Evolutionary conservation across 352 stramenopile genomes (phyloP).

Genomic region (Phytophthora pistaciae): DNA sequence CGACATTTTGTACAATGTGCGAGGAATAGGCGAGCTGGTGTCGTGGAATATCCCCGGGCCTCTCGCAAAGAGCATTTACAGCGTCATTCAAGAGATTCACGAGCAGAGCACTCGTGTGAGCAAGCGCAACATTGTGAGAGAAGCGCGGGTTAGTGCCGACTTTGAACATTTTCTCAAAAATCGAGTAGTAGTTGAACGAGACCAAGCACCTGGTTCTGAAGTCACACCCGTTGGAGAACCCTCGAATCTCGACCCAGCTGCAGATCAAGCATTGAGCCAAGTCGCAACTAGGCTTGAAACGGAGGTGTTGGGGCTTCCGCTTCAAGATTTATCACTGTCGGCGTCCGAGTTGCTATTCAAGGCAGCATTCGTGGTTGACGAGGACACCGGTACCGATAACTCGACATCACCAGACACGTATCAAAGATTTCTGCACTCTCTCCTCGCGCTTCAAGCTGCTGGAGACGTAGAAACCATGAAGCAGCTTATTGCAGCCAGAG

Average conservation of each 20-base stretch:
- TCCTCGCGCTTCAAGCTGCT: conserved; percentile 33
- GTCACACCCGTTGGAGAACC: background rate
- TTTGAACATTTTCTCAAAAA: conserved; percentile 55
- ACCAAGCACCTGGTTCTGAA: background rate
- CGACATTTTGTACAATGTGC: conserved; percentile 65
- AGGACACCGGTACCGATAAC: background rate
- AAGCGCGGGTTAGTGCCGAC: conserved; percentile 47
- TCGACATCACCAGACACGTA: conserved; percentile 13
- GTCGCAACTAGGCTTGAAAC: conserved; percentile 37
- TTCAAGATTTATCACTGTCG: conserved; percentile 27
- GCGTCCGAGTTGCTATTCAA: conserved; percentile 62
- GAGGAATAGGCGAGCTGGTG: conserved; percentile 57
- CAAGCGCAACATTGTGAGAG: conserved; percentile 48
- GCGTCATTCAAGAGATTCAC: conserved; percentile 62
- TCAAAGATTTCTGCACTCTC: conserved; percentile 36
- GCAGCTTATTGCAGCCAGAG: conserved; percentile 34
- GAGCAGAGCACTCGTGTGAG: conserved; percentile 47
- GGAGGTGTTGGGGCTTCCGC: conserved; percentile 56
- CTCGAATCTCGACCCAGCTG: background rate
- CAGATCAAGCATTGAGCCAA: conserved; percentile 18
- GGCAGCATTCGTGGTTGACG: conserved; percentile 52
- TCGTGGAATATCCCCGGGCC: conserved; percentile 60
- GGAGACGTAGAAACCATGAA: conserved; percentile 33
- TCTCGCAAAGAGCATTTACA: conserved; percentile 61
- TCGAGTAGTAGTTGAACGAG: conserved; percentile 8